Percentiles rank a stretch among this genome's conserved stretches.
Conservation (phyloP, 1,284 basidiomycete genomes). For the Rhodotorula mucilaginosa region DNA sequence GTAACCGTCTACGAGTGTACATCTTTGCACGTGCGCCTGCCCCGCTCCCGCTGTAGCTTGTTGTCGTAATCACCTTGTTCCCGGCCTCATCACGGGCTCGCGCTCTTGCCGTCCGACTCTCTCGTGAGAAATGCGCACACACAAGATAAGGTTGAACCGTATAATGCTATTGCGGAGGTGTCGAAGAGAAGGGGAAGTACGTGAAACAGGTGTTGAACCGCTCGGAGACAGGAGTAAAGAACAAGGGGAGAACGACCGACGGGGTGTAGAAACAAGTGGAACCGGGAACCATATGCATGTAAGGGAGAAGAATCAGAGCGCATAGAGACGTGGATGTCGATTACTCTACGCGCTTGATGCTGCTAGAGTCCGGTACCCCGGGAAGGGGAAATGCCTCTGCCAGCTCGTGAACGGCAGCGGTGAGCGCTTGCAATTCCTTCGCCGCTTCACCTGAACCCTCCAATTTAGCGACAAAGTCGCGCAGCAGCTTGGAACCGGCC, state of each 20-base stretch:
- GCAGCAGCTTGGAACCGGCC: constrained; percentile 89
- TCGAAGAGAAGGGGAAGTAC: neutral
- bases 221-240: neutral
- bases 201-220: constrained; percentile 16
- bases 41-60: neutral
- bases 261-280: neutral
- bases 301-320: too few species aligned
- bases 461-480: constrained; percentile 89
- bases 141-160: neutral
- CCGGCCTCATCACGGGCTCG: too few species aligned
- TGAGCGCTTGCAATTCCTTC: constrained; percentile 65
- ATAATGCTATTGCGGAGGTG: neutral
- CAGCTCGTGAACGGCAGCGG: constrained; percentile 72
- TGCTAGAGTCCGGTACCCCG: constrained; percentile 59
- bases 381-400: constrained; percentile 87
- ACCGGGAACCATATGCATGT: neutral
- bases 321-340: neutral
- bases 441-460: constrained; percentile 67
- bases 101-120: too few species aligned
- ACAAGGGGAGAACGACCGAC: neutral
- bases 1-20: too few species aligned
- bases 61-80: neutral
- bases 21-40: too few species aligned
- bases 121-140: too few species aligned
- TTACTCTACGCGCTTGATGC: constrained; percentile 37